These are phyloP conservation scores for Tuber borchii DNA, from an alignment of 495 filamentous ascomycete genomes.

Conservation along the genomic window DNA sequence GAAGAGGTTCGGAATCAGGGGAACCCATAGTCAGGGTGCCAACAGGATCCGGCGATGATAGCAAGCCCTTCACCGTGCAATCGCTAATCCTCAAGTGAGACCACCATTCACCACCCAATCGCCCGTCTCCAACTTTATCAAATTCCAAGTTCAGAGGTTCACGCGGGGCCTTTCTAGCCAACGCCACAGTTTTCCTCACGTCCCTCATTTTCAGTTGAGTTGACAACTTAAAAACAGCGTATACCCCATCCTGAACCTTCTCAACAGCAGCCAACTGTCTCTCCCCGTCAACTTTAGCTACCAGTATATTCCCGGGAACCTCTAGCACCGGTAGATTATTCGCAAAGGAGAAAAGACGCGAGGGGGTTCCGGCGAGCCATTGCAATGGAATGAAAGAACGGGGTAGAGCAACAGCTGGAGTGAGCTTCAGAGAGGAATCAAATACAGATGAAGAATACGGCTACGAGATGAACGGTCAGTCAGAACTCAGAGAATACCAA, in stretches of 20 bases:
- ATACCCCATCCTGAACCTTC: constrained; percentile 33
- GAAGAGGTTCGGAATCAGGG: constrained; percentile 9
- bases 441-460: constrained; percentile 37
- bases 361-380: constrained; percentile 39
- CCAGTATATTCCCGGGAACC: constrained; percentile 28
- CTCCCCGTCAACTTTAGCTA: constrained; percentile 40
- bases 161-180: constrained; percentile 22
- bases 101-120: constrained; percentile 37
- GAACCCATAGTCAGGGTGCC: constrained; percentile 30
- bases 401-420: constrained; percentile 37
- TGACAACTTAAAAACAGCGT: constrained; percentile 38
- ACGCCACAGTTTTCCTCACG: constrained; percentile 34
- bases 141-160: constrained; percentile 7
- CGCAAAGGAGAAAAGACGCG: constrained; percentile 35
- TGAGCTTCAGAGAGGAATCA: constrained; percentile 34
- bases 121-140: neutral
- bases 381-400: constrained; percentile 35
- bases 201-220: constrained; percentile 40
- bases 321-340: constrained; percentile 20
- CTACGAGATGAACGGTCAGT: constrained; percentile 13
- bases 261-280: constrained; percentile 40
- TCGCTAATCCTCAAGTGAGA: constrained; percentile 12
- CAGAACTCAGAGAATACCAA: constrained; percentile 3
- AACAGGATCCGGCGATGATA: constrained; percentile 12
- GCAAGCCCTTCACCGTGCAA: constrained; percentile 7